Conservation (phyloP, 202 grass and related monocot genomes). For the Carex sylvatica region DNA sequence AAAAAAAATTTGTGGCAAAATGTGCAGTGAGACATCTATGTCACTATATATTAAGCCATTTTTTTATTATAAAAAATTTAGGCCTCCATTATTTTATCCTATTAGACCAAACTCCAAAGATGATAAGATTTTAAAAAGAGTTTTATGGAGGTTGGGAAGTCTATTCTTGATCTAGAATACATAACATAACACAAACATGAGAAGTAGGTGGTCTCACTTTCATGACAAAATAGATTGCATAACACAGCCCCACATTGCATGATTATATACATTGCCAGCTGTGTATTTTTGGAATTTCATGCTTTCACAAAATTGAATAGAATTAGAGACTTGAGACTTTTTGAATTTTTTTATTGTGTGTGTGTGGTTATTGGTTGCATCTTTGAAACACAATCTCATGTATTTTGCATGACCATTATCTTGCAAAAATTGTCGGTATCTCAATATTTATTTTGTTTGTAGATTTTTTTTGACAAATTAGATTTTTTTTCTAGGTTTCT, state of each 20-base stretch:
- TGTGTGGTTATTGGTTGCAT: background rate
- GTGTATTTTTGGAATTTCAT: background rate
- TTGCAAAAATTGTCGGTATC: background rate
- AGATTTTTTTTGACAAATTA: background rate
- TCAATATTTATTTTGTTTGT: background rate
- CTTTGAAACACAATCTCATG: background rate
- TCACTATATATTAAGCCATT: background rate
- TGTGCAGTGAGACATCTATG: background rate
- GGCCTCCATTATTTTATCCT: background rate
- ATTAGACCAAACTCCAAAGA: background rate
- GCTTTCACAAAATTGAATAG: background rate
- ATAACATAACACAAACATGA: background rate
- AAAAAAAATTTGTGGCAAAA: too few relatives aligned
- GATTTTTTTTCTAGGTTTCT: background rate
- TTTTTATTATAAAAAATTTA: background rate
- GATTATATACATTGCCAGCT: background rate
- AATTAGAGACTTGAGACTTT: background rate
- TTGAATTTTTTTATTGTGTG: background rate
- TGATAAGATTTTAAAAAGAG: background rate
- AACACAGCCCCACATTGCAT: background rate
- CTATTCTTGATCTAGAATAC: background rate
- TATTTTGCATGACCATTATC: background rate
- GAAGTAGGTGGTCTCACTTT: conserved; percentile 6
- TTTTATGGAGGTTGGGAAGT: conserved; percentile 8
- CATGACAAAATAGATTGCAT: conserved; percentile 19